Evolutionary conservation across 2,329 filamentous ascomycete genomes (phyloP).

Genomic region (Aspergillus jensenii): DNA sequence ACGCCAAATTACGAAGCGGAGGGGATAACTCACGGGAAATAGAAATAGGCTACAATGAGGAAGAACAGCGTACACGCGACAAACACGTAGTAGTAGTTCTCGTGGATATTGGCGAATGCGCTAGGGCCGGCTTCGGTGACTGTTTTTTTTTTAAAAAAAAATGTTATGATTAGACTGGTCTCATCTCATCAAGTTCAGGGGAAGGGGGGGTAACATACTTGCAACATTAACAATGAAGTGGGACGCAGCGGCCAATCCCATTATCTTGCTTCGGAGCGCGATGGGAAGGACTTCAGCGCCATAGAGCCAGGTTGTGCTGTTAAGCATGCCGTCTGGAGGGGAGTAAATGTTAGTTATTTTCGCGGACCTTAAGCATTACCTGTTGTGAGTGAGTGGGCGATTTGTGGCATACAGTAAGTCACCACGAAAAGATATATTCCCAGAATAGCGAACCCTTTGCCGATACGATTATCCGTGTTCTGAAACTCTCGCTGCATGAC

Average conservation of each 20-base stretch:
- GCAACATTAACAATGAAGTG: conserved; percentile 59
- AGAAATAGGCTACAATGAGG: conserved; percentile 53
- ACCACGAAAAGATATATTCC: conserved; percentile 61
- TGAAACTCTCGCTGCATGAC: conserved; percentile 61
- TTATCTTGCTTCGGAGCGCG: conserved; percentile 54
- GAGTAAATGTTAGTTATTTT: conserved; percentile 2
- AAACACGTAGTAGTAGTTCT: conserved; percentile 64
- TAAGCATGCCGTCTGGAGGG: conserved; percentile 50
- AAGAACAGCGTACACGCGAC: conserved; percentile 55
- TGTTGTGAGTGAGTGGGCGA: not conserved
- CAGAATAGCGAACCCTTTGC: conserved; percentile 60
- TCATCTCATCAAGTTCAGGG: not conserved
- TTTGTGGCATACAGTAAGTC: conserved; percentile 47
- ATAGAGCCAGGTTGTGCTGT: conserved; percentile 57
- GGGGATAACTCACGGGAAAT: conserved; percentile 48
- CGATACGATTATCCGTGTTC: conserved; percentile 53
- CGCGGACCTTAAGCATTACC: not conserved
- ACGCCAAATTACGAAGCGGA: not conserved
- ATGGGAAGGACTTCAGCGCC: conserved; percentile 58
- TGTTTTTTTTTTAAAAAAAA: conserved; percentile 5
- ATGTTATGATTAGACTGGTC: not conserved
- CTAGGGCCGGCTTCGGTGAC: conserved; percentile 57
- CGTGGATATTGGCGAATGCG: conserved; percentile 57
- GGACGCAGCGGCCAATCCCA: conserved; percentile 55
- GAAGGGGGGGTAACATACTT: conserved; percentile 25